These are phyloP conservation scores for Coniella vitis DNA, from an alignment of 2,329 filamentous ascomycete species.

Conservation along the genomic window DNA sequence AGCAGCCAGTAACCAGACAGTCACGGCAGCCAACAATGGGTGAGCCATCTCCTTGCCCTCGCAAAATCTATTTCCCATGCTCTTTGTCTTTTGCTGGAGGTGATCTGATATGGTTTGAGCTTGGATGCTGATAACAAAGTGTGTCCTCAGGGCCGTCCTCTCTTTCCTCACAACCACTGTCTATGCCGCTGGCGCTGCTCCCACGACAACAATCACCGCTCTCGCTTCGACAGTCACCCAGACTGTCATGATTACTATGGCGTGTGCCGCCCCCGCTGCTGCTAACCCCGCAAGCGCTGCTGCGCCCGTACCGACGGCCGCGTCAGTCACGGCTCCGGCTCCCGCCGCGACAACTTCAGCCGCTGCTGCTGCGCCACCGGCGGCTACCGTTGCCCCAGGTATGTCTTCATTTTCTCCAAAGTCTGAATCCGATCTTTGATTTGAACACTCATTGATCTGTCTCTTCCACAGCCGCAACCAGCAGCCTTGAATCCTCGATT, in stretches of 20 bases:
- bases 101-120: too few relatives aligned
- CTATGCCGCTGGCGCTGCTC: conserved; percentile 22
- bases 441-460: too few relatives aligned
- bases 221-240: conserved; percentile 24
- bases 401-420: too few relatives aligned
- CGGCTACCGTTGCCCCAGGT: conserved; percentile 1
- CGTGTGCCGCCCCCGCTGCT: conserved; percentile 15
- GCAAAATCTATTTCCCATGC: background rate
- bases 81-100: too few relatives aligned
- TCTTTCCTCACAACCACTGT: conserved; percentile 32
- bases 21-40: too few relatives aligned
- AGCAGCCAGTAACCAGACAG: background rate
- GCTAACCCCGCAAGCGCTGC: conserved; percentile 13
- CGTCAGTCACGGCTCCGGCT: conserved; percentile 17
- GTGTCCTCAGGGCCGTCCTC: background rate
- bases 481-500: conserved; percentile 23
- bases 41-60: background rate
- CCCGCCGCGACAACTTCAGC: too few relatives aligned
- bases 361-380: conserved; percentile 9
- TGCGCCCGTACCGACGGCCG: conserved; percentile 16
- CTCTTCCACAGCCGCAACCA: conserved; percentile 4
- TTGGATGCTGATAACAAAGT: background rate
- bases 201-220: conserved; percentile 32
- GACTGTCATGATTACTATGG: conserved; percentile 21
- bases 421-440: too few relatives aligned